Evolutionary conservation across 345 rosid species (phyloP).

Genomic region (Hirschfeldia incana): DNA sequence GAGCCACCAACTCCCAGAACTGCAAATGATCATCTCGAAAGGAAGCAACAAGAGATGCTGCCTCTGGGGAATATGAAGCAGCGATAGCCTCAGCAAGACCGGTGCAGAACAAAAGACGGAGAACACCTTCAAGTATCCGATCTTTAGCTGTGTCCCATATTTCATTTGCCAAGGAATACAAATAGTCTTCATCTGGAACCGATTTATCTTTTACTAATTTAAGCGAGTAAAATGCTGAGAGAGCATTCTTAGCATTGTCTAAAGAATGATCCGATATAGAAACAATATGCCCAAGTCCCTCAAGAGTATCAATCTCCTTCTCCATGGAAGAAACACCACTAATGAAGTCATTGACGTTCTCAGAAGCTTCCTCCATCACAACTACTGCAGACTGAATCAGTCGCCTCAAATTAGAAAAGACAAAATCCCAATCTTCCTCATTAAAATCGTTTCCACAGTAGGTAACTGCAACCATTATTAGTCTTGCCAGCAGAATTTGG

Average conservation of each 20-base stretch:
- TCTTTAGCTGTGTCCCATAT: conserved; percentile 60
- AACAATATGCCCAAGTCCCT: conserved; percentile 59
- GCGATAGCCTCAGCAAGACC: conserved; percentile 90
- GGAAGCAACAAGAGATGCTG: conserved; percentile 63
- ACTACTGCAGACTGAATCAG: conserved; percentile 90
- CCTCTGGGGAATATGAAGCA: conserved; percentile 55
- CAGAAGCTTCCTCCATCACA: conserved; percentile 83
- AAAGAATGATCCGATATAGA: conserved; percentile 51
- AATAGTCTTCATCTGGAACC: conserved; percentile 39
- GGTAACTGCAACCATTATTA: conserved; percentile 65
- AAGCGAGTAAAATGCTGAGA: conserved; percentile 63
- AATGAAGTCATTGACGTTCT: conserved; percentile 64
- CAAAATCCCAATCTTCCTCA: conserved; percentile 87
- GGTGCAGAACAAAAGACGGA: conserved; percentile 84
- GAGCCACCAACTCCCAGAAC: conserved; percentile 86
- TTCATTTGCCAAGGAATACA: conserved; percentile 40
- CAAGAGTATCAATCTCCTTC: conserved; percentile 41
- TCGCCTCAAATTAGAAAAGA: conserved; percentile 58
- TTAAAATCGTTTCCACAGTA: conserved; percentile 82
- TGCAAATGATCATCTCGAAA: conserved; percentile 57
- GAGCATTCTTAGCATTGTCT: conserved; percentile 63
- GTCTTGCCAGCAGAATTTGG: conserved; percentile 65
- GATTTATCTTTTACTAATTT: conserved; percentile 41
- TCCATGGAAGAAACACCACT: conserved; percentile 48
- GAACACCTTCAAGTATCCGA: conserved; percentile 76